Base-by-base conservation (phyloP, 2,329 filamentous ascomycete genomes). In the Leptographium procerum region DNA sequence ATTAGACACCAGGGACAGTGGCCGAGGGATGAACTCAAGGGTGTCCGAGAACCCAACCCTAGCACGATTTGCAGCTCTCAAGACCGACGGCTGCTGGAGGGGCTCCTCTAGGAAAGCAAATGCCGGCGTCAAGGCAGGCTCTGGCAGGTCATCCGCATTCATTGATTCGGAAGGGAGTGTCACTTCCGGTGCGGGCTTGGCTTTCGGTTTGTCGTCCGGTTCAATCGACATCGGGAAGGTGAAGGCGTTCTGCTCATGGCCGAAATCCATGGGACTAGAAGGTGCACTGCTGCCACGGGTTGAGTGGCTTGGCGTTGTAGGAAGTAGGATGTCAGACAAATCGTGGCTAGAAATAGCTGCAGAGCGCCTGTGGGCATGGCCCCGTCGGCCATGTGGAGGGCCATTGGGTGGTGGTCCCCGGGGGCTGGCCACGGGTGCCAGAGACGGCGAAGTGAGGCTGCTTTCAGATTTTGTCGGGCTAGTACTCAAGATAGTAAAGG, bases 31-130 rank as follows among this genome's bases (percentile, higher is more conserved):
- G 62, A 88, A 91, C 69, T 95, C 89, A 31, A 95, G 77, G 13
- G 83, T 88, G 62, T 95, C 90, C 1, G 88, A 90, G 67, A 95
- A 95, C 1, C 87, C 88, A 52, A 95, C 90, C 14, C 87, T 79
- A 48, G 84, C 80, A 60, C 84, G 81, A 4, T 79, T 63, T 0
- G 56, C 51, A 9, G 64, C 60, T 36, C 61, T 67, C 1, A 33
- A 13, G 22, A 51, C 52, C 1, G 31, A 14, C 0, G 64, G 36
- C 1, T 56, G 33, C 4, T 57, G 61, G 14, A 64, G 60, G 5
- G 57, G 45, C 36, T 67, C 62, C 22, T 54, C 60, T 8, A 28
- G 43, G 4, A 59, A 33, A 5, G 52, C 51, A 22, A 40, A 51
- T 2, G 60, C 26, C 1, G 55, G 40, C n/a, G 34, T 40, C 19